Evolutionary conservation across 2,329 filamentous ascomycete species (phyloP).

Genomic region (Aspergillus sergii): DNA sequence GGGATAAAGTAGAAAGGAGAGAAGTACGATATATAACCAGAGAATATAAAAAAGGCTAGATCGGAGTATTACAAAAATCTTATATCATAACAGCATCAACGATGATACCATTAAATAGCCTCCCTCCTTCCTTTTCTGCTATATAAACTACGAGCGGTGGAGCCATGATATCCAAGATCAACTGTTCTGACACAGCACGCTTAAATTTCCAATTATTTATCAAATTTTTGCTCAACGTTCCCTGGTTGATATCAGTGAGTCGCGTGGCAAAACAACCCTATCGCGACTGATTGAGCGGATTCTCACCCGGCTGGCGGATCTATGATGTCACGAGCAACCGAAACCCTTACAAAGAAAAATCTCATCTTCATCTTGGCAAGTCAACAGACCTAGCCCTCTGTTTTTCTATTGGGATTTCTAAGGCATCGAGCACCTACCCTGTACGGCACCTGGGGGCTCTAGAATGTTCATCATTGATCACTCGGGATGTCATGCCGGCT

Average conservation of each 20-base stretch:
- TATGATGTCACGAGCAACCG: background rate
- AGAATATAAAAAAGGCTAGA: background rate
- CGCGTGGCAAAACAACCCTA: background rate
- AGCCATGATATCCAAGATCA: background rate
- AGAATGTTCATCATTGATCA: background rate
- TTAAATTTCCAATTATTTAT: fast-evolving
- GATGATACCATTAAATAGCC: no score
- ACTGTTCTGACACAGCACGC: background rate
- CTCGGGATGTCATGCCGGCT: background rate
- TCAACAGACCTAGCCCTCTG: background rate
- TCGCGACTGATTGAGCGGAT: background rate
- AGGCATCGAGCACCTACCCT: background rate
- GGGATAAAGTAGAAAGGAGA: fast-evolving
- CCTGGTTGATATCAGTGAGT: background rate
- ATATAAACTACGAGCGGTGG: background rate
- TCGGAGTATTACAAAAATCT: background rate
- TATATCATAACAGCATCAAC: no score
- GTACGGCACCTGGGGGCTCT: background rate
- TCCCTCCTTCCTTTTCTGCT: background rate
- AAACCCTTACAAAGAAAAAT: background rate
- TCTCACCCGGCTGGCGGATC: background rate
- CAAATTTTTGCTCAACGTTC: background rate
- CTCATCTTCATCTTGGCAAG: background rate
- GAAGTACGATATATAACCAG: background rate
- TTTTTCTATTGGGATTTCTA: no score